Evolutionary conservation across 192 early-diverging fungal genomes (phyloP), one percentile per base, ranked within the genome.

Genomic region (Geosiphon pyriformis): DNA sequence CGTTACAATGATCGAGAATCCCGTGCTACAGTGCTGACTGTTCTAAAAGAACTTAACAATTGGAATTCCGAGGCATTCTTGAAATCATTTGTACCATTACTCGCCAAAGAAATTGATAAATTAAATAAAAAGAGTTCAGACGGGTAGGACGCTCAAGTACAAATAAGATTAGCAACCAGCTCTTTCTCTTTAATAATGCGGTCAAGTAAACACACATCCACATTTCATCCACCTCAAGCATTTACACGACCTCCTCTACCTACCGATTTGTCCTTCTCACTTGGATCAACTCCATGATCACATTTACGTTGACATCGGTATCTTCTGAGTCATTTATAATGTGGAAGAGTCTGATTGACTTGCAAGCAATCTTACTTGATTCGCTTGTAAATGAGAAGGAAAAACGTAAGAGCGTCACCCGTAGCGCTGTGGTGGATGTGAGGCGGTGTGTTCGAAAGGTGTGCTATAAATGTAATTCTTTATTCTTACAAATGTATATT

Each of bases 1-100:
- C 84, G 88, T 27, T 92, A 90, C 69, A 78, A 78, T 59, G 90
- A 92, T 70, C 76, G 80, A 56, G 61, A 61, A 31, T 90, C 90
- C 2, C 83, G 90, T 51, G 65, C 79, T 1, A 66, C 79, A 0
- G 82, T 90, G 53, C 69, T 85, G 18, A 77, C 82, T 2, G 81
- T 85, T 30, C 69, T 90, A 26, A 72, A 74, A 31, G 80, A 80
- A 48, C 74, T 88, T 4, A 77, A 83, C 8, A 72, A 69, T 50
- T 83, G 82, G 82, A 83, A 86, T 54, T 67, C 83, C 4, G 46
- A 68, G 10, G 75, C 76, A 7, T 86, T 88, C 71, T 70, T 81
- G 67, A 78, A 78, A 59, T 64, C 75, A 47, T 82, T 85, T 27
- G 84, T 81, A 22, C 76, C 87, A 56, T 65, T 74, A 30, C 61